A percentile compares a stretch with the other conserved stretches of the same genome.
Evolutionary conservation across 75 land plant species (phyloP).

Genomic region (Pinus albicaulis): DNA sequence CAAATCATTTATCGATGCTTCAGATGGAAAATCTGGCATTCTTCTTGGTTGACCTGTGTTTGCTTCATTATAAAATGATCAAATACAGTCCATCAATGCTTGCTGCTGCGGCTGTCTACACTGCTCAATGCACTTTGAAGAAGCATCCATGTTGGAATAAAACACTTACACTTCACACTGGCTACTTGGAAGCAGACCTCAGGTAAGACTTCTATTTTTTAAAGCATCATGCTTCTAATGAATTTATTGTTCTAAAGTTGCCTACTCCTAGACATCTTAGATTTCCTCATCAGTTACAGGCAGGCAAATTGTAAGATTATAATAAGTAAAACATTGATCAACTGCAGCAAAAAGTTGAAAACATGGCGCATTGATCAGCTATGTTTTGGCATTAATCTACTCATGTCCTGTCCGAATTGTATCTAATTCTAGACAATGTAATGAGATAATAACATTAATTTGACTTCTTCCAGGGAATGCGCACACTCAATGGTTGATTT

Average conservation of each 20-base stretch:
- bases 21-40: slow-evolving; percentile 68
- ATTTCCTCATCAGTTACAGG: too few relatives aligned
- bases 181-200: slow-evolving; percentile 48
- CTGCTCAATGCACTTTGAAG: slow-evolving; percentile 67
- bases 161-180: slow-evolving; percentile 71
- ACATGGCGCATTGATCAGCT: too few relatives aligned
- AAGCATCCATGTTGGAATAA: slow-evolving; percentile 67
- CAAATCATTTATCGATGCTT: too few relatives aligned
- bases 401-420: too few relatives aligned
- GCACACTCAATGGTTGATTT: slow-evolving; percentile 17
- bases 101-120: slow-evolving; percentile 89
- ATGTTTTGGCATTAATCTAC: too few relatives aligned
- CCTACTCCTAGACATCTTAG: too few relatives aligned
- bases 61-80: slow-evolving; percentile 61
- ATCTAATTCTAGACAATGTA: too few relatives aligned
- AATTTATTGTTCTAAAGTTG: too few relatives aligned
- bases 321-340: too few relatives aligned
- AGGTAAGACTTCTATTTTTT: neutral
- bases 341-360: too few relatives aligned
- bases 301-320: neutral
- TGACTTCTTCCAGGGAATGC: slow-evolving; percentile 20
- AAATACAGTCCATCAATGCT: slow-evolving; percentile 66
- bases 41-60: slow-evolving; percentile 73
- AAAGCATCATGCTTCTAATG: too few relatives aligned
- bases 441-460: too few relatives aligned